Evolutionary conservation across 1,284 basidiomycete species (phyloP), one percentile per base, ranked within the genome.

Genomic region (Boletus semigastroideus): DNA sequence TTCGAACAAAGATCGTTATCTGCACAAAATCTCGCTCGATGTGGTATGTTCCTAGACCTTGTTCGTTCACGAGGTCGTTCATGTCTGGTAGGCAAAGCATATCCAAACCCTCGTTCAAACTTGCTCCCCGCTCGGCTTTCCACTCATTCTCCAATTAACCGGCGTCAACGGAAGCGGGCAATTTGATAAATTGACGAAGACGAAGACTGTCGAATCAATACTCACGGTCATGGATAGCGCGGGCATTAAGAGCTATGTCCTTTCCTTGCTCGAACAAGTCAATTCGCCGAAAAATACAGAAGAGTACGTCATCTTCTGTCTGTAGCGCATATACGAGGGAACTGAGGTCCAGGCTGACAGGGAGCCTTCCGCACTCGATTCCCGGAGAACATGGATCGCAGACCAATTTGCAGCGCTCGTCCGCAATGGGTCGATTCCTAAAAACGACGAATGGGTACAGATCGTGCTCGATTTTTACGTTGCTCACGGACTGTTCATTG

Each of bases 121-220:
- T 40, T 84, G 92, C 62, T 91, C 94, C 0, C 81, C 84, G 13
- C 78, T 90, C 38, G 94, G 93, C 3, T 93, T 95, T 62, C 82
- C 91, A 8, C 75, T 98, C 31, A 86, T 98, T 59, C 75, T 92
- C 17, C 91, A 95, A 67, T 76, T 98, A 11, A 90, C 93, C 2
- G 94, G 94, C 37, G 81, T 86, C 53, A 80, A 96, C 65, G 94
- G 94, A 13, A 87, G 82, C 60, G 83, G 85, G 48, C 90, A 95
- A 69, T 98, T 98, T 61, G 95, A 98, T 72, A 87, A 82, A 64
- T 73, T 97, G 54, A 98, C 95, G 6, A 90, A 87, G 70, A 96
- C 94, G 25, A 97, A 95, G 75, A 97, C 93, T 1, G 83, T 98
- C 39, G 94, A 97, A 70, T 82, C 81, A 5, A 87, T 98, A 52